Evolutionary conservation across 306 rosid genomes (phyloP), one percentile per base, ranked within the genome.

Genomic region (Glycyrrhiza uralensis): DNA sequence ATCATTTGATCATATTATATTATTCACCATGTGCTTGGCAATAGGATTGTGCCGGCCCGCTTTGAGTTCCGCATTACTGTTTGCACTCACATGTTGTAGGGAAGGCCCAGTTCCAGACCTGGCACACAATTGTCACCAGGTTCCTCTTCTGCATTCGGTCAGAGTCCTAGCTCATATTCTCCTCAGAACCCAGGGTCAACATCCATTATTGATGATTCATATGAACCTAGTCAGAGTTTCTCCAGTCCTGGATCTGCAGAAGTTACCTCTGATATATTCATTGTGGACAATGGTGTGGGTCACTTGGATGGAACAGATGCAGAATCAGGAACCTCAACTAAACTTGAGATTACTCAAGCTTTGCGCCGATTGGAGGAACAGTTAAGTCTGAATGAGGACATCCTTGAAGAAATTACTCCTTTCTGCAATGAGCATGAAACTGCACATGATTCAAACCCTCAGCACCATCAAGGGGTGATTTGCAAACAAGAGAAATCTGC

Each of bases 321-420:
- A 71, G 88, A 82, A 55, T 82, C 80, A 55, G 78, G 78, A 66
- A 50, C 71, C 77, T 74, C 86, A 17, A 17, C 85, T 33, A 82
- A 75, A 45, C 23, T 59, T 35, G 80, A 85, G 58, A 88, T 94
- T 82, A 79, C 83, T 70, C 87, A 85, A 50, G 96, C 95, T 74
- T 72, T 95, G 80, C 84, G 89, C 64, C 87, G 85, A 71, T 83
- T 89, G 52, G 92, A 95, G 87, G 90, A 82, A 81, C 99, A 91
- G 72, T 84, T 95, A 75, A 95, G 96, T 87, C 82, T 95, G 69
- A 86, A 85, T 62, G 88, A 88, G 28, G 87, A 86, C 63, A 84
- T 73, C 73, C n/a, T 86, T 63, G 69, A 87, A 44, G 86, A 83
- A 20, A 76, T 89, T 50, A 71, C 56, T 73, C 51, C 83, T 65